phyloP scores from a whole-genome alignment of 2,329 filamentous ascomycete genomes.

The Macroventuria anomochaeta region DNA sequence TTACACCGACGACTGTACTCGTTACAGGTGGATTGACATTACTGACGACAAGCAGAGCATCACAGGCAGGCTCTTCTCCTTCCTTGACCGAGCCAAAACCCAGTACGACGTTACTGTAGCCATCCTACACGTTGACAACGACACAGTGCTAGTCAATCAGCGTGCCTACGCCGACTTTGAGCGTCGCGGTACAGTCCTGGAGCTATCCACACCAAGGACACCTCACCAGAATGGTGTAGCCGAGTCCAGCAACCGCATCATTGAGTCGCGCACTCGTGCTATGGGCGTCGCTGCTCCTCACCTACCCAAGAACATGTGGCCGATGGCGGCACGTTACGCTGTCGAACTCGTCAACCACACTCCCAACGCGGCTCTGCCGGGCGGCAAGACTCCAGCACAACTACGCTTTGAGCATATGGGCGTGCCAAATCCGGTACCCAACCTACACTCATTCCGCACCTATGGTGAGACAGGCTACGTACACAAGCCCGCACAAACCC shows the following conservation, averaged over 20 bases:
- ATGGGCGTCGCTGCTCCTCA: background rate
- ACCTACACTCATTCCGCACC: background rate
- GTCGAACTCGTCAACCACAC: background rate
- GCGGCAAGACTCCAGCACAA: background rate
- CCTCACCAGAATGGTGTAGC: background rate
- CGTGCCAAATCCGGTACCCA: background rate
- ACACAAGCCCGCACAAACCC: background rate
- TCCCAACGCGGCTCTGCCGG: background rate
- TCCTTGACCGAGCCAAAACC: background rate
- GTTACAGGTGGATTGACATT: background rate
- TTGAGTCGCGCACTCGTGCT: background rate
- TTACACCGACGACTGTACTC: background rate
- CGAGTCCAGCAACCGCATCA: background rate
- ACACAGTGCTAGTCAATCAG: background rate
- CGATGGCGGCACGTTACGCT: background rate
- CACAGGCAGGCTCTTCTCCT: background rate
- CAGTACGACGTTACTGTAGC: background rate
- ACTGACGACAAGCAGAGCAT: background rate
- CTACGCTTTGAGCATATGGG: background rate
- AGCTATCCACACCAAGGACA: background rate
- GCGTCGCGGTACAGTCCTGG: background rate
- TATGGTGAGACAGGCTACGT: background rate
- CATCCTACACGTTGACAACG: background rate
- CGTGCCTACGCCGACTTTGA: background rate
- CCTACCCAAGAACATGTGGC: background rate